A percentile compares a stretch with the other conserved stretches of the same genome.
Evolutionary conservation across 768 basidiomycete genomes (phyloP).

Genomic region (Kwoniella mangroviensis): DNA sequence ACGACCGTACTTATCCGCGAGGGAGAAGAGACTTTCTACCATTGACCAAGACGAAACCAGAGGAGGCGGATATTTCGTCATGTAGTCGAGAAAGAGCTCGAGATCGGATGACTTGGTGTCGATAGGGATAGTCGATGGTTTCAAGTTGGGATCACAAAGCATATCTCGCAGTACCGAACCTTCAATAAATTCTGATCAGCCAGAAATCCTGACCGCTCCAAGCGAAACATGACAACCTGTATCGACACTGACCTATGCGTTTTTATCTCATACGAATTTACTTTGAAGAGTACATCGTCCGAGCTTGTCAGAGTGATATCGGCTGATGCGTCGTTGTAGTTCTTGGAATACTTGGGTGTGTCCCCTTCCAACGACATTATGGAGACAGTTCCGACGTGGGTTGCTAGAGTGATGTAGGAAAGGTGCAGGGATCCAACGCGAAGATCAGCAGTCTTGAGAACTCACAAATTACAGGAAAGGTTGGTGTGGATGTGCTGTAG

Average conservation of each 20-base stretch:
- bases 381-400: neutral
- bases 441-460: no score
- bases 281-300: slow-evolving; percentile 12
- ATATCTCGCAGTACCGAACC: neutral
- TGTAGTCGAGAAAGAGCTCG: slow-evolving; percentile 1
- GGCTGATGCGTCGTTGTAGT: neutral
- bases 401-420: no score
- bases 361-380: neutral
- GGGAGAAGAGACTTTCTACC: neutral
- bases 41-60: no score
- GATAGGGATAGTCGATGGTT: slow-evolving; percentile 5
- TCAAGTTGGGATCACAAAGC: neutral
- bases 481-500: no score
- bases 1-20: neutral
- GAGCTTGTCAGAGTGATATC: slow-evolving; percentile 17
- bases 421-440: no score
- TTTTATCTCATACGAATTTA: slow-evolving; percentile 23
- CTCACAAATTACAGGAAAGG: no score
- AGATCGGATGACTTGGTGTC: neutral
- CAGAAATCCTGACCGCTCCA: neutral
- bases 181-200: neutral
- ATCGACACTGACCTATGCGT: slow-evolving; percentile 6
- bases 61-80: neutral
- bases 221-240: no score
- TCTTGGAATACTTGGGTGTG: neutral